phyloP scores from a whole-genome alignment of 2,329 filamentous ascomycete species.

The Colletotrichum sp. region DNA sequence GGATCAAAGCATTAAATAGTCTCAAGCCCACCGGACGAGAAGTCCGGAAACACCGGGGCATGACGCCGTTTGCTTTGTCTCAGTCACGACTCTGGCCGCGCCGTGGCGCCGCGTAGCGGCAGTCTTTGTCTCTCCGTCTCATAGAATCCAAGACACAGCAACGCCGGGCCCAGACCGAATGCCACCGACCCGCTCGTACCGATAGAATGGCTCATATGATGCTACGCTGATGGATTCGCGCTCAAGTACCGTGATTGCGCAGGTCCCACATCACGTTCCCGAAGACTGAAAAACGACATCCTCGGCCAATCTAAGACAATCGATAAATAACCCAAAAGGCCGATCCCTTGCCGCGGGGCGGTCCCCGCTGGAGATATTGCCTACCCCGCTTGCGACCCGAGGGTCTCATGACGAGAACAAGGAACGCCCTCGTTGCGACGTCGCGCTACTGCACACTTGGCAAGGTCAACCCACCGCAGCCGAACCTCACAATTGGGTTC shows the following conservation, averaged over 20 bases:
- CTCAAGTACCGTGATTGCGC: neutral
- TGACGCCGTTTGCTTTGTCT: slow-evolving; percentile 13
- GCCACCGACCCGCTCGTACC: neutral
- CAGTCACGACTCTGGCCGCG: neutral
- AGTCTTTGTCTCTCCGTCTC: neutral
- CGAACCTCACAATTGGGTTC: slow-evolving; percentile 19
- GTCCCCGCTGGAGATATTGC: slow-evolving; percentile 12
- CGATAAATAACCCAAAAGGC: neutral
- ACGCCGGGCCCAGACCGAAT: slow-evolving; percentile 1
- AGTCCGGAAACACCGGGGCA: neutral
- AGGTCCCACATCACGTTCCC: neutral
- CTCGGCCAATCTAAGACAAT: neutral
- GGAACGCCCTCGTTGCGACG: slow-evolving; percentile 2
- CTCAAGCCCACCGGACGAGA: neutral
- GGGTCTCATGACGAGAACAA: slow-evolving; percentile 8
- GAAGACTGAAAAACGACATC: neutral
- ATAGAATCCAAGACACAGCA: neutral
- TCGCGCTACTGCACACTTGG: slow-evolving; percentile 13
- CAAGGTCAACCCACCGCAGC: neutral
- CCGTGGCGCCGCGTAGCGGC: neutral
- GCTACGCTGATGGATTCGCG: neutral
- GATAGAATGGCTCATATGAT: neutral
- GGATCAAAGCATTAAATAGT: neutral
- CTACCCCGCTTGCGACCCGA: slow-evolving; percentile 6
- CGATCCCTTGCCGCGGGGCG: neutral